Conservation (phyloP, 2,329 filamentous ascomycete species). For the Aureobasidium subglaciale region DNA sequence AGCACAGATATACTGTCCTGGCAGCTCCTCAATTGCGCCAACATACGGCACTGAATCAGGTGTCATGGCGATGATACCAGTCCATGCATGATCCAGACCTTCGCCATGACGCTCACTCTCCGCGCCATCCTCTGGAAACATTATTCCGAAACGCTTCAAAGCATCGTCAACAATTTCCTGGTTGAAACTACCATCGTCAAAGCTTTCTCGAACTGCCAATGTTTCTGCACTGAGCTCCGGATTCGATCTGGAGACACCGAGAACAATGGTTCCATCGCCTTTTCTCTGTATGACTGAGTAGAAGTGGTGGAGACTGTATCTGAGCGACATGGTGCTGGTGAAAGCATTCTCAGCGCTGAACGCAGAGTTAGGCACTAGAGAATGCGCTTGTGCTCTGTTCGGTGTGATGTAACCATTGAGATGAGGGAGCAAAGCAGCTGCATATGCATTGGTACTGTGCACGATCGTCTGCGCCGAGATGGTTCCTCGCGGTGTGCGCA, state of each 20-base stretch:
- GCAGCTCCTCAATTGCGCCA: constrained; percentile 34
- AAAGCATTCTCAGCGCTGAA: constrained; percentile 32
- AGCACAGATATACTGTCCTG: constrained; percentile 44
- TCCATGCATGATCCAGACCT: constrained; percentile 41
- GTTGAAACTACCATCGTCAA: constrained; percentile 36
- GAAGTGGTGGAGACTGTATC: constrained; percentile 42
- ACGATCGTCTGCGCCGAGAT: constrained; percentile 27
- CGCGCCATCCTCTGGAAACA: constrained; percentile 28
- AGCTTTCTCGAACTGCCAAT: constrained; percentile 25
- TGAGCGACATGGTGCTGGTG: constrained; percentile 38
- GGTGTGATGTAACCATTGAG: constrained; percentile 33
- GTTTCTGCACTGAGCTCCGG: constrained; percentile 25
- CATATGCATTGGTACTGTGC: constrained; percentile 38
- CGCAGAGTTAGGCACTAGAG: constrained; percentile 34
- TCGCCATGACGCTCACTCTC: constrained; percentile 32
- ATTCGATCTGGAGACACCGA: constrained; percentile 39
- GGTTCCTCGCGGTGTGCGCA: constrained; percentile 30
- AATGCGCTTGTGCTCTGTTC: constrained; percentile 40
- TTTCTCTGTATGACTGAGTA: constrained; percentile 44
- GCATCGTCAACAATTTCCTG: constrained; percentile 36
- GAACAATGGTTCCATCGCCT: constrained; percentile 37
- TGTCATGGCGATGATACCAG: constrained; percentile 43
- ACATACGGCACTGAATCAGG: constrained; percentile 40
- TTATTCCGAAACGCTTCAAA: constrained; percentile 28
- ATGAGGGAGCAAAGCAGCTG: constrained; percentile 32